Base-by-base conservation (phyloP, 2,329 filamentous ascomycete genomes). In the Ascosphaera acerosa region DNA sequence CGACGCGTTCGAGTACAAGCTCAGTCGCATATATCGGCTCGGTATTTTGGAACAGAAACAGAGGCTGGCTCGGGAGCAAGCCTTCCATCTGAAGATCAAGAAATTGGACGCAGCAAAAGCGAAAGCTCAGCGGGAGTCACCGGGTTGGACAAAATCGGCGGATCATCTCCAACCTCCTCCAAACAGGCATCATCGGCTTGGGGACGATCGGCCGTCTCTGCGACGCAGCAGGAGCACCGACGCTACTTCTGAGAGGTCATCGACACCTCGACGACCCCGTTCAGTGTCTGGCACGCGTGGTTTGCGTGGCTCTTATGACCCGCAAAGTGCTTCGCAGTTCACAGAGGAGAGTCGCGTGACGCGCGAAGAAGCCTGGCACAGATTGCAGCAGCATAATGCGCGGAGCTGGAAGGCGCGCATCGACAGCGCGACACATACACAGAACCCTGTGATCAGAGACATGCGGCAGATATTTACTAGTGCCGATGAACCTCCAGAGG, bases 1-100 rank as follows among this genome's bases (percentile, higher is more conserved):
- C 47, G 84, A 87, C 31, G 74, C 78, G 0, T 97, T 97, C 44
- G 87, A 97, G 49, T 97, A 82, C 77, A 94, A 92, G 47, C 59
- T 97, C 6, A 80, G 82, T 10, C 71, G 81, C 45, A 97, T 97
- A 32, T 97, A 94, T 49, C 71, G 84, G 18, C 69, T 78, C 29
- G 87, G 89, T 1, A 62, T 84, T 14, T 59, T 82, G 33, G 87
- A 97, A 49, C 84, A 94, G 50, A 72, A 74, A 46, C 87, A 94
- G 49, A 67, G 87, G 14, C 57, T 90, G 33, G 82, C 84, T 3
- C 70, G 87, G 27, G 80, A 91, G 48, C 80, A 90, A 39, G 84
- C 84, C 0, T 94, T 89, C 51, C 60, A 70, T 10, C 58, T 90
- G 35, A 97, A 97, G 49, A 64, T 75, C 10, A 89, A 82, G 48